Evolutionary conservation across 768 basidiomycete genomes (phyloP), one percentile per base, ranked within the genome.

Genomic region (Suillus subluteus): DNA sequence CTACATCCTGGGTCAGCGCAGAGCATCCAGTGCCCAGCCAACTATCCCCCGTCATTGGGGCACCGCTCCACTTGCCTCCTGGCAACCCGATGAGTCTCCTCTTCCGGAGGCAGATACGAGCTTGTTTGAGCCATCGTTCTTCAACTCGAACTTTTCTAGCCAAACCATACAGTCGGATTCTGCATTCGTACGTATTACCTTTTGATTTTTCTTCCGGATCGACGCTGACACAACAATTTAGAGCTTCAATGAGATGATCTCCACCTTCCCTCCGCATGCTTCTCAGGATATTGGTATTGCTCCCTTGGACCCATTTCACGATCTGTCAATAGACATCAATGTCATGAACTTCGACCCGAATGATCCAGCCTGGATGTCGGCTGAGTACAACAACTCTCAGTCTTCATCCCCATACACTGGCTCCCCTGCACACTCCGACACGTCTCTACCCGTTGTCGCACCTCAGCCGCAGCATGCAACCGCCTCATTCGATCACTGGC

Each of bases 11-110:
- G 83, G 83, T 4, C 79, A 82, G 46, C 82, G 86, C 30, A 82
- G 86, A 5, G 80, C 86, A 0, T 87, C 85, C 0, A 85, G 84
- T 62, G 84, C 81, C 3, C 77, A 79, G 55, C 84, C 84, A 6
- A 70, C 77, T 16, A 69, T 74, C 7, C 73, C 74, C 3, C 69
- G 70, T 5, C 71, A 70, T n/a, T 75, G 78, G 7, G 74, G 71
- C 2, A 63, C 70, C 15, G 64, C 75, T n/a, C 26, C 71, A 9
- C 65, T 70, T 11, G 63, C 70, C 32, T 69, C 72, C 0, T 74
- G 84, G n/a, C 81, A 81, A 58, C 78, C 78, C 1, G 86, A 87
- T 66, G 72, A 79, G 54, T 82, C 80, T 0, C 81, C 84, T 8
- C 80, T 87, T 2, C 87, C 87, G 0, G 86, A 84, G 26, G 78